Evolutionary conservation across 2,329 filamentous ascomycete species (phyloP).

Genomic region (Penicillium sp.): DNA sequence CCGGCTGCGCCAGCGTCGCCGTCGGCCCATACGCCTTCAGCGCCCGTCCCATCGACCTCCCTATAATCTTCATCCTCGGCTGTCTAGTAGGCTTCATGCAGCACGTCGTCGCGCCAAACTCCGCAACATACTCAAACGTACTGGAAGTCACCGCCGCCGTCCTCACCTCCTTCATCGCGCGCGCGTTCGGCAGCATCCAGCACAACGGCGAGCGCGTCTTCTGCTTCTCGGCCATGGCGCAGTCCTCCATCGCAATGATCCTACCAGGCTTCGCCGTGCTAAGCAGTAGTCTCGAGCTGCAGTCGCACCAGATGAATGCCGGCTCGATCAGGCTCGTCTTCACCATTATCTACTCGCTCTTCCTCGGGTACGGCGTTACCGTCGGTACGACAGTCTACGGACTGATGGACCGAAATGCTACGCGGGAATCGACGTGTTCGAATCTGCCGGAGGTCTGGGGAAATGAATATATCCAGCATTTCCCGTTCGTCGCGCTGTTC

Average conservation of each 20-base stretch:
- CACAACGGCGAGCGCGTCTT: conserved; percentile 41
- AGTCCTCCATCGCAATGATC: conserved; percentile 56
- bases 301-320: conserved; percentile 58
- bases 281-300: conserved; percentile 53
- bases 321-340: conserved; percentile 43
- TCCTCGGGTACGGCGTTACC: conserved; percentile 62
- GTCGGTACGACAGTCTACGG: conserved; percentile 56
- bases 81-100: conserved; percentile 64
- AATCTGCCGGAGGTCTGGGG: conserved; percentile 39
- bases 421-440: conserved; percentile 38
- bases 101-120: conserved; percentile 63
- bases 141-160: conserved; percentile 46
- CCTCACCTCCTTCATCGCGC: conserved; percentile 57
- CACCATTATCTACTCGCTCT: conserved; percentile 61
- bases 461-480: conserved; percentile 44
- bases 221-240: conserved; percentile 50
- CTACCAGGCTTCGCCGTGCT: conserved; percentile 58
- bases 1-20: conserved; percentile 62
- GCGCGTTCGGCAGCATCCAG: conserved; percentile 57
- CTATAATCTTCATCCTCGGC: conserved; percentile 56
- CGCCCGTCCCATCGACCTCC: conserved; percentile 53
- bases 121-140: conserved; percentile 49
- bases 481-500: conserved; percentile 65
- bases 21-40: conserved; percentile 72
- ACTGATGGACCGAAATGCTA: conserved; percentile 48